These are phyloP conservation scores for Rehmannia glutinosa DNA, from an alignment of 257 asterid genomes.

Conservation along the genomic window DNA sequence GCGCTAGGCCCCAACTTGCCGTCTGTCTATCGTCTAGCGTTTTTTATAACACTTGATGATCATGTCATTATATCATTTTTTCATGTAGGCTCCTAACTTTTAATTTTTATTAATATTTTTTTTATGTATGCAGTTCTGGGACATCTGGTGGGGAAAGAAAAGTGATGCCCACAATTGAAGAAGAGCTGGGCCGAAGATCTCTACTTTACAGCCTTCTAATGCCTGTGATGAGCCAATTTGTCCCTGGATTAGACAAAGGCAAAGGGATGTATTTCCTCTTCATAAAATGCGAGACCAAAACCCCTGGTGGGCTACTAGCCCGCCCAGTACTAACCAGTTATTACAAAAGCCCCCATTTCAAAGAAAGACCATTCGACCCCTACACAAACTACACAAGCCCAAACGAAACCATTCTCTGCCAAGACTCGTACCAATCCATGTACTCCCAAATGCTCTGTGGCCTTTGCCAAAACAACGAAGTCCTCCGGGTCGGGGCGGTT, in stretches of 20 bases:
- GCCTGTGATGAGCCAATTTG: conserved; percentile 90
- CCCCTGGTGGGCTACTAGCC: conserved; percentile 79
- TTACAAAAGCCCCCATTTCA: conserved; percentile 81
- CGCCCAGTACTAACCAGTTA: conserved; percentile 87
- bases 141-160: conserved; percentile 91
- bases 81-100: too few relatives aligned
- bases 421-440: conserved; percentile 90
- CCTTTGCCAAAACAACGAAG: conserved; percentile 52
- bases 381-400: conserved; percentile 96
- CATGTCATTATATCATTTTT: too few relatives aligned
- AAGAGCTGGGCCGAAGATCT: conserved; percentile 64
- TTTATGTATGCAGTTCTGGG: conserved; percentile 53
- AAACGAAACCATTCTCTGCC: conserved; percentile 73
- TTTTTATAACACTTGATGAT: too few relatives aligned
- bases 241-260: conserved; percentile 67
- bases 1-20: too few relatives aligned
- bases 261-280: conserved; percentile 90
- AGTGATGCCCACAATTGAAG: conserved; percentile 91
- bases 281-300: conserved; percentile 66
- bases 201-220: conserved; percentile 75
- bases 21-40: too few relatives aligned
- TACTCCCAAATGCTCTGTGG: conserved; percentile 96
- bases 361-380: conserved; percentile 69
- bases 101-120: neutral
- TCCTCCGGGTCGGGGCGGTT: conserved; percentile 93